Conservation (phyloP, 306 rosid genomes). For the Cucurbita ficifolia region DNA sequence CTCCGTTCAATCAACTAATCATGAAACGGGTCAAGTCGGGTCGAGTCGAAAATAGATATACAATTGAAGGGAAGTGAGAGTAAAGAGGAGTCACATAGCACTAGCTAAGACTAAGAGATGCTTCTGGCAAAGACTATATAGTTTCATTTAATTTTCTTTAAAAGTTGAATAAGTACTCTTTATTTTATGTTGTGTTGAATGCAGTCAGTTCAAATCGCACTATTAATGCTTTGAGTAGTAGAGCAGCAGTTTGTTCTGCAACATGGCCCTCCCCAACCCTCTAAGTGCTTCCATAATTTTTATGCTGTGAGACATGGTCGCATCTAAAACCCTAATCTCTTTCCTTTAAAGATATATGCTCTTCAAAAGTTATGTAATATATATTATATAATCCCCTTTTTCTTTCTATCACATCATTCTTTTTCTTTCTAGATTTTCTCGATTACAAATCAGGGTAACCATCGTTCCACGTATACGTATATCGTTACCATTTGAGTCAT, state of each 20-base stretch:
- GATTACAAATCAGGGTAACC: no score
- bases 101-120: background rate
- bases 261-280: background rate
- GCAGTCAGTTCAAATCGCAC: slow-evolving; percentile 9
- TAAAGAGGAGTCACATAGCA: background rate
- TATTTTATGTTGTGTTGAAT: background rate
- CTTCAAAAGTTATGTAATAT: background rate
- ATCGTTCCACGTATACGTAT: background rate
- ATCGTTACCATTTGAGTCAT: no score
- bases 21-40: no score
- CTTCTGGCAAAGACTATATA: background rate
- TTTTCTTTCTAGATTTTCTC: background rate
- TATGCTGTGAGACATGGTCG: background rate
- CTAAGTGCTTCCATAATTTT: background rate
- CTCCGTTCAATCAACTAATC: no score
- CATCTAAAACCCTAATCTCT: slow-evolving; percentile 8
- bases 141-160: background rate
- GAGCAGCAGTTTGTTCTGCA: background rate
- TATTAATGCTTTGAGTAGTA: background rate
- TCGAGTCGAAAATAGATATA: background rate
- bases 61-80: background rate
- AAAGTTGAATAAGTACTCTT: background rate
- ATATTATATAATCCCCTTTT: background rate
- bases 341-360: background rate
- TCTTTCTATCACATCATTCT: background rate